Base-by-base conservation (phyloP, 257 asterid species). In the Petunia secreta region DNA sequence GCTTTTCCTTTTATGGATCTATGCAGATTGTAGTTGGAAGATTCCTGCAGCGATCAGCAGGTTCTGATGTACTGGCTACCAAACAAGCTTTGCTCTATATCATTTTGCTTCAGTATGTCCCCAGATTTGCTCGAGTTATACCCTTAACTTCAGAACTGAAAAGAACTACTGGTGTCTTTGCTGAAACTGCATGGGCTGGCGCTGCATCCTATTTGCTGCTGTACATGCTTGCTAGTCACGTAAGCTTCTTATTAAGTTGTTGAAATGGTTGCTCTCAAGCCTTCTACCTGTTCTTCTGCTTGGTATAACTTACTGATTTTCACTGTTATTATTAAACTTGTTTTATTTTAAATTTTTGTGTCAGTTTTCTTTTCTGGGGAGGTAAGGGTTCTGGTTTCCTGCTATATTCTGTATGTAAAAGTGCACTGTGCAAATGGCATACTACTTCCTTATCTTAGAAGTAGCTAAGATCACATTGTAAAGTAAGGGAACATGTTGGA, bases 131-230 rank as follows among this genome's bases (percentile, higher is more conserved):
- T 80, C 89, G 98, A 64, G 85, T 95, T 82, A 37, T 93, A 50
- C 99, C 99, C 64, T 90, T 95, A 58, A 87, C 84, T 83, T 91
- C 99, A 3, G 98, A 95, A 87, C 77, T 95, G 87, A 95, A 94
- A 88, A 95, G 94, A 86, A 89, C 96, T 62, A 93, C 97, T 0
- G 99, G 99, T 25, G 97, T 89, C 62, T 95, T 95, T 54, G 99
- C 98, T n/a, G 99, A 95, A 87, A 89, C 97, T 16, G 99, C 99
- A 52, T 93, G 98, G 99, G 98, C 98, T 74, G 99, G 99, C 73
- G 99, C 99, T 39, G 99, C 94, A 44, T 95, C 91, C 78, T 95
- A 95, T 83, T 83, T 95, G 84, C 71, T 93, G 69, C 91, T 98
- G 97, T 95, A 93, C 85, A 16, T 93, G 86, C 97, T 95, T 63